These are phyloP conservation scores for Ceratocystis smalleyi DNA, from an alignment of 2,329 filamentous ascomycete genomes.

Conservation along the genomic window DNA sequence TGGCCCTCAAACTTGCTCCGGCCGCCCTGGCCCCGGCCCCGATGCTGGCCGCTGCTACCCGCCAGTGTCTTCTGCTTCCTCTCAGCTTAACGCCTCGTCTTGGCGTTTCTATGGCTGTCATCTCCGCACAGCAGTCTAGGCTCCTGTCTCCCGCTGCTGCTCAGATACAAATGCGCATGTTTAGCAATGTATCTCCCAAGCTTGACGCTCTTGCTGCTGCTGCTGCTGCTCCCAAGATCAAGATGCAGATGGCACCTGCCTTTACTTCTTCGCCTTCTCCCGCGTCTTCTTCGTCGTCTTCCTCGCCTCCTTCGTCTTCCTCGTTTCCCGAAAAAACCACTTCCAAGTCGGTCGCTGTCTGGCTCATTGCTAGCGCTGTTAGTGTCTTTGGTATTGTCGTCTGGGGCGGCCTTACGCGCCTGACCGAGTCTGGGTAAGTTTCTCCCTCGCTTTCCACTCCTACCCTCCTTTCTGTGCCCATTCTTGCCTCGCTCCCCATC, in stretches of 20 bases:
- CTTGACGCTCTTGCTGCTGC: not conserved
- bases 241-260: not conserved
- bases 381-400: constrained; percentile 96
- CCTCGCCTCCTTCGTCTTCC: constrained; percentile 9
- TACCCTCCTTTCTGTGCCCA: not conserved
- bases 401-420: constrained; percentile 78
- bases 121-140: not conserved
- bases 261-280: constrained; percentile 1
- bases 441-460: not conserved
- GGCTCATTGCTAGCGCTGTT: constrained; percentile 77
- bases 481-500: not conserved
- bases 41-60: not conserved
- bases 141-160: not conserved
- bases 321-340: constrained; percentile 46
- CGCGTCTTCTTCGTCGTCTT: not conserved
- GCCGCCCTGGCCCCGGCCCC: not conserved
- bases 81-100: constrained; percentile 1
- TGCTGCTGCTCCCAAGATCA: not conserved
- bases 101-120: not conserved
- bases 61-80: constrained; percentile 6
- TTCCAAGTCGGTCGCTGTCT: constrained; percentile 70
- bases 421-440: constrained; percentile 88
- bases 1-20: constrained; percentile 6
- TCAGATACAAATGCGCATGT: constrained; percentile 11
- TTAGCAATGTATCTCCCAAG: constrained; percentile 9